Base-by-base conservation (phyloP, 2,329 filamentous ascomycete species). In the Lecanosticta acicola region DNA sequence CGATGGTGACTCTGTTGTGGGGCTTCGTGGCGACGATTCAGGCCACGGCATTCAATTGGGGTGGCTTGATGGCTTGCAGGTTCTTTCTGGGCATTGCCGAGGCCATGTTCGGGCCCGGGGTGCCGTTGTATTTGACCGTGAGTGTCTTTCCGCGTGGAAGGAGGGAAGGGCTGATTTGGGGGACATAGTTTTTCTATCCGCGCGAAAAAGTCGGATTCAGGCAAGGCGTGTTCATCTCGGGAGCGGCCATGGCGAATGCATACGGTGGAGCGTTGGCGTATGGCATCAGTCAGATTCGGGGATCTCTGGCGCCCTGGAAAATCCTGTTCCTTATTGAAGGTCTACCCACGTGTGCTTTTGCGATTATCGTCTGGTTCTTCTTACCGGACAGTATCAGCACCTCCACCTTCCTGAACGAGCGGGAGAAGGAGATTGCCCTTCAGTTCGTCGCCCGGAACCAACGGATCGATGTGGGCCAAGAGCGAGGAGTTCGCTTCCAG, bases 161-260 rank as follows among this genome's bases (percentile, higher is more conserved):
- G n/a, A n/a, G n/a, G n/a, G n/a, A n/a, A n/a, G n/a, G n/a, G n/a
- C n/a, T n/a, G n/a, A n/a, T n/a, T n/a, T 11, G 24, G 7, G 5
- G 24, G 24, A 7, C 7, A 29, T 29, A 29, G 0, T 76, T 79
- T 56, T 83, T 81, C 66, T 83, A 82, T 56, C 70, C 76, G 5
- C 68, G 79, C 11, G 68, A 76, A 29, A 76, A 78, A 53, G 64
- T 81, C 10, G 78, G 78, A 24, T 66, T 80, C 21, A 68, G 78
- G 2, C 73, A 73, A 41, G 78, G 77, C 2, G 59, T 81, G 17
- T 82, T 80, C 51, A 50, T 71, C 18, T 60, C 61, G 9, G 68
- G 68, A 3, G 80, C 81, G 0, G 81, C 83, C 1, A 74, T 94
- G 3, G 87, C 88, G 1, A 93, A 87, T 34, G 83, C 82, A 1